Percentiles rank a stretch among this genome's conserved stretches.
These are phyloP conservation scores for Auxenochlorella pyrenoidosa DNA, from an alignment of 139 green algal genomes.

Conservation along the genomic window DNA sequence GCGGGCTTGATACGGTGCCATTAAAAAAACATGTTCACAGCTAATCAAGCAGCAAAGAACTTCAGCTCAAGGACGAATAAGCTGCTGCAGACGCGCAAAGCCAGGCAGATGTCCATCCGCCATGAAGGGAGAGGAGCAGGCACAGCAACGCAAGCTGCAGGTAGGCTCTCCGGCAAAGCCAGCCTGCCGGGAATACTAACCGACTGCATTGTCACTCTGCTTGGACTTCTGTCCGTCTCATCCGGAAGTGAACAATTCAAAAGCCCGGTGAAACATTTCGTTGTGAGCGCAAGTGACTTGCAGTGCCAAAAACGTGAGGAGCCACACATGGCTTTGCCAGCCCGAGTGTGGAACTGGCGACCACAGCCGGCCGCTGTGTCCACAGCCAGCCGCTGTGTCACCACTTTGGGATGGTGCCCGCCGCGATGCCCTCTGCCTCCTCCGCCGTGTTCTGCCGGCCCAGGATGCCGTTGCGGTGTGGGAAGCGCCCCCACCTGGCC, in stretches of 20 bases:
- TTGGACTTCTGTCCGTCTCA: not conserved
- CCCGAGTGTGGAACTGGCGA: no score
- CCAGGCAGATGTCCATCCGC: no score
- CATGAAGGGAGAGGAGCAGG: not conserved
- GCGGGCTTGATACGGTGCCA: no score
- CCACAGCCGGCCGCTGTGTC: no score
- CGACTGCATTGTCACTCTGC: no score
- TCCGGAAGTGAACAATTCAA: not conserved
- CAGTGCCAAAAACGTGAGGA: no score
- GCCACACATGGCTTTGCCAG: no score
- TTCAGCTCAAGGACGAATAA: no score
- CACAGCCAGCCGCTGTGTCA: not conserved
- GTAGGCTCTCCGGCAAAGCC: not conserved
- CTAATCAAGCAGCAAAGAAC: no score
- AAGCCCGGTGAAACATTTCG: not conserved
- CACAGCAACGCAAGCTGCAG: not conserved
- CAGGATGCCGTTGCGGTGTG: slow-evolving; percentile 70
- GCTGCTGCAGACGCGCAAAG: no score
- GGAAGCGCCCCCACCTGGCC: slow-evolving; percentile 60
- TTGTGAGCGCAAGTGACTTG: no score
- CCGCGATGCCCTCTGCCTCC: slow-evolving; percentile 59
- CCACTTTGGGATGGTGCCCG: slow-evolving; percentile 59
- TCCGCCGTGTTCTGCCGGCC: slow-evolving; percentile 59
- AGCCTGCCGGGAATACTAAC: not conserved
- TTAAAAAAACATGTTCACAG: no score